phyloP scores from a whole-genome alignment of 2,329 filamentous ascomycete species.

The Elsinoe ampelina region DNA sequence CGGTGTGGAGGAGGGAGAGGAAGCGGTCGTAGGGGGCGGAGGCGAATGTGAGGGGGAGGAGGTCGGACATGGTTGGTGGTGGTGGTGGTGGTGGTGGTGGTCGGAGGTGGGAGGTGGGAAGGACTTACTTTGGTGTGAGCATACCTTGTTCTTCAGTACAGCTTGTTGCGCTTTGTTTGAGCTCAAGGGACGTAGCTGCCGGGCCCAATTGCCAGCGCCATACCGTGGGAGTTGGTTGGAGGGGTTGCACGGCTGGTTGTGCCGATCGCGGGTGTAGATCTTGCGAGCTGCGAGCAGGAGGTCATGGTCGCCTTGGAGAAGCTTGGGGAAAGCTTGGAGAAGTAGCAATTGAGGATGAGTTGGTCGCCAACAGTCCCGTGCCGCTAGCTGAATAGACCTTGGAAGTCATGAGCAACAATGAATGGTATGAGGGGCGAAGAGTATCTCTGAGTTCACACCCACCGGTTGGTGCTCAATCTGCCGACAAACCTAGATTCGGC shows the following conservation, averaged over 20 bases:
- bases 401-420: background rate
- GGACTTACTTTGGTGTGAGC: background rate
- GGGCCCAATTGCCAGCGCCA: background rate
- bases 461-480: background rate
- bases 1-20: slow-evolving; percentile 22
- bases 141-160: background rate
- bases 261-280: background rate
- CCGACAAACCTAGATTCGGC: no score
- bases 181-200: background rate
- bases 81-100: no score
- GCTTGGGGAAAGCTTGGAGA: slow-evolving; percentile 1
- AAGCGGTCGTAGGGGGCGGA: slow-evolving; percentile 25
- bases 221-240: background rate
- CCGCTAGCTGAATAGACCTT: no score
- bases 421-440: no score
- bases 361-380: no score
- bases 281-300: background rate
- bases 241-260: background rate
- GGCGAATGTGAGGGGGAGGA: slow-evolving; percentile 20
- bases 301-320: background rate
- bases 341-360: background rate
- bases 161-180: background rate
- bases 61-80: slow-evolving; percentile 7
- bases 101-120: background rate
- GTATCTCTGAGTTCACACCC: background rate